Percentiles rank a stretch among this genome's conserved stretches.
phyloP scores from a whole-genome alignment of 305 asterid genomes.

The Caryopteris hybrid region DNA sequence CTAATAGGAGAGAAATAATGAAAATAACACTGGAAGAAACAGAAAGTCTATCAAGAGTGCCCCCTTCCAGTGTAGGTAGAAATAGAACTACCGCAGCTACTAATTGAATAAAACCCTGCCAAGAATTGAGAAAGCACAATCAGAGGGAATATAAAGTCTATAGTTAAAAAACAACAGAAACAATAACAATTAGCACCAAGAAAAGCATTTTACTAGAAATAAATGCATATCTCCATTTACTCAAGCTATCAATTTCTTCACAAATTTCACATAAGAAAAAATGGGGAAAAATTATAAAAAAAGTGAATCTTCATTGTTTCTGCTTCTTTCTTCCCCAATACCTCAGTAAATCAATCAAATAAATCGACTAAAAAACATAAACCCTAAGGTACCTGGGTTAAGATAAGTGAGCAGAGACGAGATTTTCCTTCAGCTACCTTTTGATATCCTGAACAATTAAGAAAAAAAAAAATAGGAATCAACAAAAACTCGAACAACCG shows the following conservation, averaged over 20 bases:
- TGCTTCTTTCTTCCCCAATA: background rate
- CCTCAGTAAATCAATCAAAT: background rate
- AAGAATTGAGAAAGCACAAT: background rate
- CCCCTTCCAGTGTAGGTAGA: constrained; percentile 32
- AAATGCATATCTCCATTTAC: background rate
- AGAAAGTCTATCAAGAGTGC: constrained; percentile 31
- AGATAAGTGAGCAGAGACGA: constrained; percentile 49
- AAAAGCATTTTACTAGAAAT: background rate
- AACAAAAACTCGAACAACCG: background rate
- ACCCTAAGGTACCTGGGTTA: constrained; percentile 49
- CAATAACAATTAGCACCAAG: background rate
- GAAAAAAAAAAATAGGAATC: background rate
- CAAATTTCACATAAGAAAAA: background rate
- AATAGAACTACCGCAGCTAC: constrained; percentile 27
- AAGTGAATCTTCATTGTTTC: background rate
- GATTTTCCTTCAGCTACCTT: constrained; percentile 70
- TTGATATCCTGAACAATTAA: constrained; percentile 42
- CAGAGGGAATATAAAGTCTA: background rate
- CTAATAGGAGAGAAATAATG: constrained; percentile 50
- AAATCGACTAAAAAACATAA: background rate
- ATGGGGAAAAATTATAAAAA: background rate
- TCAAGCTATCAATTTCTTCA: background rate
- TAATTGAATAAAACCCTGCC: constrained; percentile 54
- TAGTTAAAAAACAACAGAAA: background rate
- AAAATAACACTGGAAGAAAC: constrained; percentile 33